These are phyloP conservation scores for Trichoderma sp. DNA, from an alignment of 2,329 filamentous ascomycete species.

Conservation along the genomic window DNA sequence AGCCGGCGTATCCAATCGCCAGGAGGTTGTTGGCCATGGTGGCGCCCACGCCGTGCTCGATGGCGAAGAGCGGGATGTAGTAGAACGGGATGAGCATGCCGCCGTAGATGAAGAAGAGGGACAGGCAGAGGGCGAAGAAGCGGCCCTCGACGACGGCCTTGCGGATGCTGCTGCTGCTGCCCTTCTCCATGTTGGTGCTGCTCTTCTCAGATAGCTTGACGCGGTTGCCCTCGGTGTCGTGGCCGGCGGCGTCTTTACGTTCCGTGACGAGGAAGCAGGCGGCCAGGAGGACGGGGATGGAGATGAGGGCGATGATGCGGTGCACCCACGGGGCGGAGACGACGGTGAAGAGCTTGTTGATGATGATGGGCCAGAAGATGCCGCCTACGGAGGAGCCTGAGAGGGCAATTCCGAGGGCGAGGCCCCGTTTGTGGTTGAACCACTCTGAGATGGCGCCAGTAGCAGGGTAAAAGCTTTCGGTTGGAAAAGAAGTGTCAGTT, in stretches of 20 bases:
- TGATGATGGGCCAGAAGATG: conserved; percentile 34
- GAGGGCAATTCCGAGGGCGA: conserved; percentile 36
- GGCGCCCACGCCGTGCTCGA: conserved; percentile 46
- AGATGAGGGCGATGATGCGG: conserved; percentile 28
- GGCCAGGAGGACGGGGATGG: conserved; percentile 30
- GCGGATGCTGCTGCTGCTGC: conserved; percentile 30
- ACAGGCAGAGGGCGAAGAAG: conserved; percentile 28
- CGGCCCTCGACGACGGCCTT: conserved; percentile 30
- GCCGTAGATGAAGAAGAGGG: conserved; percentile 32
- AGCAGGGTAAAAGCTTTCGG: conserved; percentile 36
- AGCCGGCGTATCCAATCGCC: conserved; percentile 61
- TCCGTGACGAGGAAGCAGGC: conserved; percentile 34
- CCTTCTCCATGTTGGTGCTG: too few relatives aligned
- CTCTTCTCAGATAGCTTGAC: conserved; percentile 18
- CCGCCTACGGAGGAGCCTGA: conserved; percentile 37
- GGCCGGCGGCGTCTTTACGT: conserved; percentile 23
- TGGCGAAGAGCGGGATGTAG: conserved; percentile 52
- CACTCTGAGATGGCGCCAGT: conserved; percentile 34
- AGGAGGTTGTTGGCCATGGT: conserved; percentile 61
- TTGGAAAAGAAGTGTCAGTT: background rate
- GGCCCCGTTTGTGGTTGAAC: conserved; percentile 34
- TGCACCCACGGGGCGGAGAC: conserved; percentile 25
- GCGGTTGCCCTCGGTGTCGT: conserved; percentile 24
- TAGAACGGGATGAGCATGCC: conserved; percentile 36
- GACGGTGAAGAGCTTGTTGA: conserved; percentile 25